A percentile compares a stretch with the other conserved stretches of the same genome.
Evolutionary conservation across 257 asterid genomes (phyloP).

Genomic region (Verbena officinalis): DNA sequence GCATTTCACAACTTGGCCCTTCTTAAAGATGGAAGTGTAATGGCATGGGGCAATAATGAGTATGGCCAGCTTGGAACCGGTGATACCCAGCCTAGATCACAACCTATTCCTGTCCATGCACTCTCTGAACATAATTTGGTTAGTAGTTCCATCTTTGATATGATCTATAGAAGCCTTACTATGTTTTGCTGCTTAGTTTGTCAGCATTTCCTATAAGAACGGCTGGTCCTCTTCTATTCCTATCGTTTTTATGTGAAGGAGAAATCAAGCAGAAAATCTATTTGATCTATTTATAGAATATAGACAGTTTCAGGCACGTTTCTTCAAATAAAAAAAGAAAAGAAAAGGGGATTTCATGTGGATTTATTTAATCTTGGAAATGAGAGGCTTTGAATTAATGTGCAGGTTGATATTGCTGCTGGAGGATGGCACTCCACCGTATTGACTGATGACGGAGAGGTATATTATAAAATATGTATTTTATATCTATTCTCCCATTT

Average conservation of each 20-base stretch:
- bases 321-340: neutral
- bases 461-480: constrained; percentile 31
- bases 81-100: constrained; percentile 98
- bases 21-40: constrained; percentile 70
- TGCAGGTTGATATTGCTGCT: constrained; percentile 96
- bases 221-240: neutral
- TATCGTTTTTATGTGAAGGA: constrained; percentile 14
- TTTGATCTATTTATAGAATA: neutral
- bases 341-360: neutral
- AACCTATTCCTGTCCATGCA: constrained; percentile 91
- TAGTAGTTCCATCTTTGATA: constrained; percentile 34
- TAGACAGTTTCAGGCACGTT: constrained; percentile 5
- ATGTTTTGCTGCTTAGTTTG: neutral
- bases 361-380: constrained; percentile 16
- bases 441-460: constrained; percentile 95
- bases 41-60: constrained; percentile 99
- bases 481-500: neutral
- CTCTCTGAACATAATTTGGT: constrained; percentile 84
- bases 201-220: constrained; percentile 18
- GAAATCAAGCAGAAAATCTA: neutral
- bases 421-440: constrained; percentile 99
- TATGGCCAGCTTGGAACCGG: constrained; percentile 99
- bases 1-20: constrained; percentile 99
- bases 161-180: constrained; percentile 18
- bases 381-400: constrained; percentile 26